These are phyloP conservation scores for Collybia sp. DNA, from an alignment of 768 basidiomycete species.

Conservation along the genomic window DNA sequence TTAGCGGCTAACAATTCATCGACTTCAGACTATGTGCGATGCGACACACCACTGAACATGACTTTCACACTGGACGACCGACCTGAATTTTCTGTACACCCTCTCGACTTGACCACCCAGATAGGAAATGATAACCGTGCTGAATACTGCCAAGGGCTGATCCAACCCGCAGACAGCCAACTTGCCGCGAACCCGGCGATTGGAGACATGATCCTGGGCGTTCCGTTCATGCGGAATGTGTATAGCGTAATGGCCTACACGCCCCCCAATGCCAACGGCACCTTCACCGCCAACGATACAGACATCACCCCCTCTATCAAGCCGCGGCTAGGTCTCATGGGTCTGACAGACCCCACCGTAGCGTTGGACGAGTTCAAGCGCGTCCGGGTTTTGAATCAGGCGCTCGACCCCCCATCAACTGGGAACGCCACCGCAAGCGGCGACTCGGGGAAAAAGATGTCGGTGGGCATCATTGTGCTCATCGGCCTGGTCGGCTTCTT, in stretches of 20 bases:
- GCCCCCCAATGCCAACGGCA: constrained; percentile 37
- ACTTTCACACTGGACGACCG: constrained; percentile 61
- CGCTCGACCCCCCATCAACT: constrained; percentile 19
- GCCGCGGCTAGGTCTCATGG: constrained; percentile 55
- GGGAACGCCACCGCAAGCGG: constrained; percentile 4
- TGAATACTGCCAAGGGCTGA: constrained; percentile 57
- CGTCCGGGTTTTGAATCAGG: constrained; percentile 63
- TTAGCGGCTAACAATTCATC: too few relatives aligned
- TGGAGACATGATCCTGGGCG: constrained; percentile 75
- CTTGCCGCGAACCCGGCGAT: constrained; percentile 31
- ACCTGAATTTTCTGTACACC: constrained; percentile 58
- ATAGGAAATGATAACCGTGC: constrained; percentile 37
- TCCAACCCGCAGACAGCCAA: constrained; percentile 48
- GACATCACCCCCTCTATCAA: constrained; percentile 14
- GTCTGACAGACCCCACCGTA: constrained; percentile 54
- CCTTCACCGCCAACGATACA: constrained; percentile 28
- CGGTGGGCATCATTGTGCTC: constrained; percentile 60
- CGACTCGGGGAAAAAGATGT: constrained; percentile 32
- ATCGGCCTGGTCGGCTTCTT: constrained; percentile 58
- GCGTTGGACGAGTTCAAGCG: constrained; percentile 67
- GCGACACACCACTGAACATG: constrained; percentile 66
- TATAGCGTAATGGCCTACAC: constrained; percentile 77
- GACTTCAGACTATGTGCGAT: constrained; percentile 68
- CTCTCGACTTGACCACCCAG: constrained; percentile 63
- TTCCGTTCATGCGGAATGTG: constrained; percentile 71